Base-by-base conservation (phyloP, 2,329 filamentous ascomycete species). In the Tolypocladium tropicale region DNA sequence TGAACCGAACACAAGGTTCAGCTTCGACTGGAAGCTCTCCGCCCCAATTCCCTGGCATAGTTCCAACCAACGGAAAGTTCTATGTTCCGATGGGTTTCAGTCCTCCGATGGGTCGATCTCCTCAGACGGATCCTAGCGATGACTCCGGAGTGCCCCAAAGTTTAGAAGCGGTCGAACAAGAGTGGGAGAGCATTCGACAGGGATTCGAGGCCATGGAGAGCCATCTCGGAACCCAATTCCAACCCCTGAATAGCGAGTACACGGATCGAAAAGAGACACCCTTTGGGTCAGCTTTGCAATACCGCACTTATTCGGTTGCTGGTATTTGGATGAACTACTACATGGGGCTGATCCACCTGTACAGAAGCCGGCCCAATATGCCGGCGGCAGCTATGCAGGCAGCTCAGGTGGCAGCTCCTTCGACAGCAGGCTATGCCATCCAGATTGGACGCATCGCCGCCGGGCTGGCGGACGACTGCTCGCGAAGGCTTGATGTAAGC, bases 351-450 rank as follows among this genome's bases (percentile, higher is more conserved):
- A 93, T 97, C 56, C 80, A 92, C 55, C 79, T 94, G n/a, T 78
- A 93, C 57, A 82, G 94, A 36, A 79, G 85, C 1, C 92, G 96
- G 62, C 94, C 94, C 0, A 82, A 82, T 28, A 96, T 96, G 91
- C 93, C 92, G 0, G 90, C 93, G 0, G 85, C 92, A 10, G 88
- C 91, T 37, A 91, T 95, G 83, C 82, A 91, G 64, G 91, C 94
- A 3, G 90, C 90, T 0, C 88, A 86, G 9, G 79, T 95, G 60
- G 84, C 88, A 11, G 90, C 90, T 0, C 75, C 76, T 16, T 81
- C 88, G 53, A 96, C 93, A 1, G 82, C 79, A 3, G 74, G 74
- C 0, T 88, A 84, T 69, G 89, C 91, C 1, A 84, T 84, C 58
- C 79, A 86, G 60, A 84, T 96, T 57, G 92, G 90, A 9, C 84